Percentiles rank a stretch among this genome's conserved stretches.
Conservation (phyloP, 495 filamentous ascomycete genomes). For the Trichoderma asperelloides region DNA sequence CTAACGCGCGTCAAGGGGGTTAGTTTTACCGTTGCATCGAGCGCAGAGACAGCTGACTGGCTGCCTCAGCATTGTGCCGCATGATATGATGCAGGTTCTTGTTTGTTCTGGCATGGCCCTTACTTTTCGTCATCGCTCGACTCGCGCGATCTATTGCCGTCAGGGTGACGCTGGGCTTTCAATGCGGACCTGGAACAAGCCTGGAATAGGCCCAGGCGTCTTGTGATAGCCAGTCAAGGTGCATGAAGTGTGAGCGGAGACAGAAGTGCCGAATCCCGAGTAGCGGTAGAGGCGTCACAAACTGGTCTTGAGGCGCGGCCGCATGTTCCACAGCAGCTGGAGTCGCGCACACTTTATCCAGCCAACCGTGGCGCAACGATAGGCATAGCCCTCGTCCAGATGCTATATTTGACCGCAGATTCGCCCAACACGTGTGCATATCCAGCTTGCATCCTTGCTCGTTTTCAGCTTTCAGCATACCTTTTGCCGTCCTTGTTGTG, state of each 20-base stretch:
- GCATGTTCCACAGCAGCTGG: background rate
- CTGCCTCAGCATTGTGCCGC: background rate
- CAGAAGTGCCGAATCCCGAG: background rate
- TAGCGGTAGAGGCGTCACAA: background rate
- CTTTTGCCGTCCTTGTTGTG: too few relatives aligned
- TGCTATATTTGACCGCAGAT: slow-evolving; percentile 9
- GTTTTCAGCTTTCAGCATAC: background rate
- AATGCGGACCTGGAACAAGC: background rate
- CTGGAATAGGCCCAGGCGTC: background rate
- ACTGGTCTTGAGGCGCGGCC: background rate
- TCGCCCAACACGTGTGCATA: background rate
- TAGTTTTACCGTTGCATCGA: background rate
- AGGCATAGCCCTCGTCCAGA: background rate
- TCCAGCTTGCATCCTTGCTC: background rate
- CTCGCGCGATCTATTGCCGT: background rate
- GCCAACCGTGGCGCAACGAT: background rate
- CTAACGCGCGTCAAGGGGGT: background rate
- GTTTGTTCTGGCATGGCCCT: background rate
- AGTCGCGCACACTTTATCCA: background rate
- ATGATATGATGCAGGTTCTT: background rate
- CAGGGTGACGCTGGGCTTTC: background rate
- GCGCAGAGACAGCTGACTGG: background rate
- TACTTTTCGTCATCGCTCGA: background rate
- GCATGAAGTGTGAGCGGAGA: background rate
- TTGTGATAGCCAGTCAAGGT: background rate